Conservation (phyloP, 139 green algal species). For the Chlamydomonas sp. region DNA sequence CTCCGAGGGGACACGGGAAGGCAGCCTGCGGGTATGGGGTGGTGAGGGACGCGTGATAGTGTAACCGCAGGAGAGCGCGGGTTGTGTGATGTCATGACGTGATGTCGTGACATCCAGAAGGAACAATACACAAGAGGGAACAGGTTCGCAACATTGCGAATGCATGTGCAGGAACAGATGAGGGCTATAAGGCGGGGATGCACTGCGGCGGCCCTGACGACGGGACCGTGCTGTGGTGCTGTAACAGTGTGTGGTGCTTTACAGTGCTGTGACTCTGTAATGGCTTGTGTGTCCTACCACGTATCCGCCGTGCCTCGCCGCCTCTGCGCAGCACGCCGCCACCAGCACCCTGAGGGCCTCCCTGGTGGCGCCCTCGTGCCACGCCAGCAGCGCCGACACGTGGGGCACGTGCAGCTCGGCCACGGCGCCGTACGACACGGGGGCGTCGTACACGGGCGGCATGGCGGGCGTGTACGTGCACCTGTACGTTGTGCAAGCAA, state of each 20-base stretch:
- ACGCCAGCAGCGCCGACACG: not conserved
- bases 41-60: no score
- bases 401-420: not conserved
- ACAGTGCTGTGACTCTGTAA: not conserved
- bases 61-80: no score
- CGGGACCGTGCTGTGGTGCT: not conserved
- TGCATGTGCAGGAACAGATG: no score
- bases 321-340: conserved; percentile 16
- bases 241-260: not conserved
- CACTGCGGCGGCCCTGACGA: no score
- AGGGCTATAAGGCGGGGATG: no score
- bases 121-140: no score
- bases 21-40: no score
- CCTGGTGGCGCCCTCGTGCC: not conserved
- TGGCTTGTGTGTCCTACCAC: not conserved
- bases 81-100: no score
- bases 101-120: no score
- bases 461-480: not conserved
- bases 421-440: not conserved
- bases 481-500: not conserved
- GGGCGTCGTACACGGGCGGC: conserved; percentile 9
- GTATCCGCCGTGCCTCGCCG: conserved; percentile 15
- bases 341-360: not conserved
- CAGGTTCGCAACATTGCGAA: no score
- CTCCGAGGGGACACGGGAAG: no score